Conservation (phyloP, 352 stramenopile species). For the Globisporangium irregulare region DNA sequence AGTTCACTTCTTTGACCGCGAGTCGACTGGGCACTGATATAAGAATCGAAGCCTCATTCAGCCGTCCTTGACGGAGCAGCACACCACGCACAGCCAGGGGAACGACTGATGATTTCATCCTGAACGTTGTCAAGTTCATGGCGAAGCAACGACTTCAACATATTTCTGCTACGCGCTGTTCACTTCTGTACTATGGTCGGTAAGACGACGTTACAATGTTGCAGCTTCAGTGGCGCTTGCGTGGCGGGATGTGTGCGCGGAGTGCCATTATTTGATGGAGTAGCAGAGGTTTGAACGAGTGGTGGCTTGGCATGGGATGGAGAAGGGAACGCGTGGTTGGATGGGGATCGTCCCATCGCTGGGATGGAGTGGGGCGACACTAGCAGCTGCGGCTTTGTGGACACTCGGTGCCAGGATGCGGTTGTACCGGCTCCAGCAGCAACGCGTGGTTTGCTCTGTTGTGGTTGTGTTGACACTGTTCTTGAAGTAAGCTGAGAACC, state of each 20-base stretch:
- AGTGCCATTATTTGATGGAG: not conserved
- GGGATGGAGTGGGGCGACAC: conserved; percentile 21
- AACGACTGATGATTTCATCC: too few relatives aligned
- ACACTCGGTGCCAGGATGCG: conserved; percentile 37
- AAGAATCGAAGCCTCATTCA: too few relatives aligned
- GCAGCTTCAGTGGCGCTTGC: conserved; percentile 14
- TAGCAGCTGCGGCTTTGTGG: conserved; percentile 48
- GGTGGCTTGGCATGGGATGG: not conserved
- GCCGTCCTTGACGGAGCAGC: too few relatives aligned
- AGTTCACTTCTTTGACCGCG: too few relatives aligned
- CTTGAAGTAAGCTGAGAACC: not conserved
- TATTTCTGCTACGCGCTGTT: too few relatives aligned
- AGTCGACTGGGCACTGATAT: too few relatives aligned
- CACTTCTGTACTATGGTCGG: conserved; percentile 26
- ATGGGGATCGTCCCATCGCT: not conserved
- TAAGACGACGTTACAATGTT: conserved; percentile 25
- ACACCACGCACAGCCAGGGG: too few relatives aligned
- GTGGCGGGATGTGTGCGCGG: not conserved
- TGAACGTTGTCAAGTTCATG: too few relatives aligned
- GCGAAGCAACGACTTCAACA: too few relatives aligned
- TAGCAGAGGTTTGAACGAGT: not conserved
- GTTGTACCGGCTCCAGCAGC: not conserved
- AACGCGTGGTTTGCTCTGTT: conserved; percentile 2
- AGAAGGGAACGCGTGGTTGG: not conserved
- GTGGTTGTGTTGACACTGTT: not conserved